phyloP scores from a whole-genome alignment of 2,329 filamentous ascomycete species.

The Xylaria sp. region DNA sequence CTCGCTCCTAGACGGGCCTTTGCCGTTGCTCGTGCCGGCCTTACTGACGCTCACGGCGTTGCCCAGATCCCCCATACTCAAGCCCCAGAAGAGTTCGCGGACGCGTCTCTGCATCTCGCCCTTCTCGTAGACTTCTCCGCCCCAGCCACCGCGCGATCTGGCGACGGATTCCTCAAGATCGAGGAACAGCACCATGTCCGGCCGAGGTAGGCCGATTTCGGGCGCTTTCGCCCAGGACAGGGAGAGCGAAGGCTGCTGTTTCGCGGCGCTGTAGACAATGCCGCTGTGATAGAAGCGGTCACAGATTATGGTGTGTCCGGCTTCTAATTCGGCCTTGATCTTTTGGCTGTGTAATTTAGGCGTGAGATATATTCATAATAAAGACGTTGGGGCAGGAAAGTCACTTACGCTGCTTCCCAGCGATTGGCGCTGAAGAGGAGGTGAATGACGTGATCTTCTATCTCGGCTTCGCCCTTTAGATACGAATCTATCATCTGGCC shows the following conservation, averaged over 20 bases:
- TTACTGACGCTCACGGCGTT: constrained; percentile 41
- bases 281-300: constrained; percentile 97
- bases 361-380: constrained; percentile 1
- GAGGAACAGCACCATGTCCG: constrained; percentile 88
- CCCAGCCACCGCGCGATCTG: constrained; percentile 83
- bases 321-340: constrained; percentile 65
- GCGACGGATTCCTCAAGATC: constrained; percentile 81
- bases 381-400: neutral
- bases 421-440: constrained; percentile 90
- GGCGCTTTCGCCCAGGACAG: constrained; percentile 85
- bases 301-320: constrained; percentile 81
- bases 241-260: constrained; percentile 75
- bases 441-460: constrained; percentile 91
- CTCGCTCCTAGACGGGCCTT: constrained; percentile 27
- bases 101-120: constrained; percentile 84
- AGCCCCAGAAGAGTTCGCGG: constrained; percentile 74
- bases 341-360: constrained; percentile 54
- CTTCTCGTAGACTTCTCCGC: constrained; percentile 88
- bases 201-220: constrained; percentile 86
- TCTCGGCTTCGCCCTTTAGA: constrained; percentile 74
- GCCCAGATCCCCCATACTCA: constrained; percentile 61
- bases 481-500: constrained; percentile 89
- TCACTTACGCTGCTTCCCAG: constrained; percentile 76
- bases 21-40: constrained; percentile 16
- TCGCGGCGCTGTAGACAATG: constrained; percentile 91